phyloP scores from a whole-genome alignment of 2,329 filamentous ascomycete species.

The Furcasterigmium sp. region DNA sequence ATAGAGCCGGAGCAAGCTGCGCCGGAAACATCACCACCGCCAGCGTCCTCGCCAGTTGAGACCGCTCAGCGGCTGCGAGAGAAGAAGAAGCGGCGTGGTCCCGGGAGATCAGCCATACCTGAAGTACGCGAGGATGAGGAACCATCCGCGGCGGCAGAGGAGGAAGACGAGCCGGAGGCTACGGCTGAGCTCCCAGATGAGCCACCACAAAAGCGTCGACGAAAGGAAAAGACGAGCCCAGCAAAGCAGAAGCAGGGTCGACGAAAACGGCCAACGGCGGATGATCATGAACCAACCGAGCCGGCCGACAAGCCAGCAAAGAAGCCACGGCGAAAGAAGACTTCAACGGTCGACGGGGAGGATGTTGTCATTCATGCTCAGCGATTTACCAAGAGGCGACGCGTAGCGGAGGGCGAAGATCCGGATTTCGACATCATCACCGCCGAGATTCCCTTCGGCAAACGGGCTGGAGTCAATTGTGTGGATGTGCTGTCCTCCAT shows the following conservation, averaged over 20 bases:
- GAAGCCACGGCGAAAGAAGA: conserved; percentile 2
- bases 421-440: conserved; percentile 39
- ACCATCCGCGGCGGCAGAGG: conserved; percentile 9
- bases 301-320: conserved; percentile 7
- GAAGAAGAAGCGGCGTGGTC: neutral
- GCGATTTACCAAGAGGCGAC: conserved; percentile 47
- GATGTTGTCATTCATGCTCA: conserved; percentile 45
- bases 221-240: conserved; percentile 31
- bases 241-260: conserved; percentile 33
- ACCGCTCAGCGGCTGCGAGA: neutral
- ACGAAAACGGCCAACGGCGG: conserved; percentile 1
- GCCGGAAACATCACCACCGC: neutral
- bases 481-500: conserved; percentile 58
- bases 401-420: conserved; percentile 32
- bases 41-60: neutral
- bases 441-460: conserved; percentile 47
- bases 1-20: neutral
- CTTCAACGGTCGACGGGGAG: conserved; percentile 12
- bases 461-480: conserved; percentile 51
- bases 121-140: conserved; percentile 2
- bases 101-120: too few relatives aligned
- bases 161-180: conserved; percentile 34
- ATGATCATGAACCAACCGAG: neutral
- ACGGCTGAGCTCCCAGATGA: conserved; percentile 4
- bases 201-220: conserved; percentile 29